Evolutionary conservation across 805 yeast genomes (phyloP), one percentile per base, ranked within the genome.

Genomic region (Millerozyma miso): DNA sequence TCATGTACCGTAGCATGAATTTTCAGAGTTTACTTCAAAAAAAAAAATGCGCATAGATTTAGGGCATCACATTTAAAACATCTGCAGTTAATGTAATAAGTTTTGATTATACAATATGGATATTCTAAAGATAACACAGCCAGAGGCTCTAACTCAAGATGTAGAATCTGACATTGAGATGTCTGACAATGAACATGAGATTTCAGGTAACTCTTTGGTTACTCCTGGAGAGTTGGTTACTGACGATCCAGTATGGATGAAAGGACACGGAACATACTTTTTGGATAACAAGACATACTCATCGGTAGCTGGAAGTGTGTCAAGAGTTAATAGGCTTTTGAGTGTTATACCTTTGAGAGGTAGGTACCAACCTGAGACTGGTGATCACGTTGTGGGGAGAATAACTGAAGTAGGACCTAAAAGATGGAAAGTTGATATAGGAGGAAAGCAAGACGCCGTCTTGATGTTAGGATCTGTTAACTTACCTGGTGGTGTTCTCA

Each of bases 211-310:
- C 42, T 51, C 59, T 35, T 62, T 93, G 7, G 96, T 91, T 15
- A 88, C 97, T 1, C 99, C 99, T 0, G 99, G 99, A 7, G 97
- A 93, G 60, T 67, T 90, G 39, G 86, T 93, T n/a, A 93, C 98
- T 0, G 93, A 87, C 52, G 98, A 93, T 56, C 87, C 96, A 4
- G 76, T 83, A 2, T 93, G 98, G 97, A 93, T 93, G 99, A 79
- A 95, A 58, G 99, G 99, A 23, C 99, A 91, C 58, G 99, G 99
- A 4, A 93, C 98, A 0, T 93, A 88, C 60, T 79, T 83, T 51
- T 66, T 85, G 33, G 81, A 80, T 29, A 84, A 83, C 50, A 71
- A 76, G 52, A 88, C 97, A 0, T 88, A 79, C 60, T 84, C 96
- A 2, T 84, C 97, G 0, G 96, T 91, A 4, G 97, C 97, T 0